Evolutionary conservation across 129 eudicot genomes (phyloP).

Genomic region (Arctium minus): DNA sequence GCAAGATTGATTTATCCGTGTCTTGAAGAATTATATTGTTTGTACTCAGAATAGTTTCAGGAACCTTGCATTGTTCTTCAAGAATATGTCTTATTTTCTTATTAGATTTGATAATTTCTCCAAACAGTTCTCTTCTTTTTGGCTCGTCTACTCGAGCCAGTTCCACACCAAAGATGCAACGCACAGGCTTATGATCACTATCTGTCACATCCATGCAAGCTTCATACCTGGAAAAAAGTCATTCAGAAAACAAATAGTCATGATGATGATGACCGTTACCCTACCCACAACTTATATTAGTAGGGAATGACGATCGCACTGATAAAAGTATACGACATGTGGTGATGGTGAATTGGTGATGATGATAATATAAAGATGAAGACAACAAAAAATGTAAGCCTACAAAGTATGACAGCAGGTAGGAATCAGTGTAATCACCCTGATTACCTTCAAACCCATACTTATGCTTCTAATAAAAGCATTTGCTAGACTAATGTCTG

Average conservation of each 20-base stretch:
- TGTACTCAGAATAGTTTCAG: slow-evolving; percentile 82
- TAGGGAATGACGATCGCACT: no score
- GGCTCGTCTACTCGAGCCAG: slow-evolving; percentile 92
- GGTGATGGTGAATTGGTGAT: not conserved
- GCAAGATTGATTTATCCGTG: slow-evolving; percentile 64
- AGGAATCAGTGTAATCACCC: not conserved
- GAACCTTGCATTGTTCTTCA: slow-evolving; percentile 54
- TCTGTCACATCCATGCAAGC: slow-evolving; percentile 99
- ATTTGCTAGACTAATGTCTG: not conserved
- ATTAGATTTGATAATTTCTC: slow-evolving; percentile 67
- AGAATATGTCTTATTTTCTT: slow-evolving; percentile 52
- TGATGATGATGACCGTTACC: not conserved
- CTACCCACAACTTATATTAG: not conserved
- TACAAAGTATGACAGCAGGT: not conserved
- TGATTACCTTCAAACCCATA: not conserved
- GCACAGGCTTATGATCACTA: slow-evolving; percentile 98
- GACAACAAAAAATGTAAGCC: not conserved
- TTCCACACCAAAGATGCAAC: slow-evolving; percentile 79
- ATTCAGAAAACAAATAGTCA: slow-evolving; percentile 1
- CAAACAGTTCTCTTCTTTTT: slow-evolving; percentile 73
- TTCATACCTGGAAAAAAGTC: slow-evolving; percentile 59
- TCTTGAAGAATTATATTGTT: slow-evolving; percentile 92
- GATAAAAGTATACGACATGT: no score
- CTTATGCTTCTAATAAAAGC: not conserved
- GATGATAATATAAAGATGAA: not conserved